Evolutionary conservation across 2,329 filamentous ascomycete genomes (phyloP).

Genomic region (Calonectria ilicicola): DNA sequence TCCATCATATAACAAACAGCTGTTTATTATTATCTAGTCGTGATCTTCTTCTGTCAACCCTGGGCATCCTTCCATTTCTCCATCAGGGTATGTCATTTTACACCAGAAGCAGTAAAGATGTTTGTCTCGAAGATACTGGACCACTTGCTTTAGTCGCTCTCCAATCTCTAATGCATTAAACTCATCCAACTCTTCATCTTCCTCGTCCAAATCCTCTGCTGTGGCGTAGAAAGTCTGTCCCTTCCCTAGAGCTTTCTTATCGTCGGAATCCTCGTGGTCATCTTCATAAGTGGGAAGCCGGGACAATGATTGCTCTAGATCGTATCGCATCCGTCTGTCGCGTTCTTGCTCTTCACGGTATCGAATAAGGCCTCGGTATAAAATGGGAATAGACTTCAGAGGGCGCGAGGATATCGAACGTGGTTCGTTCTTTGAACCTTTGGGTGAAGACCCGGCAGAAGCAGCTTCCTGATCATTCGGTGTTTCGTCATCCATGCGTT

Average conservation of each 20-base stretch:
- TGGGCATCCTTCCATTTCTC: constrained; percentile 87
- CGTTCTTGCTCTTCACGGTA: constrained; percentile 77
- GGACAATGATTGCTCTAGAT: constrained; percentile 74
- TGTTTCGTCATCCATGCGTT: constrained; percentile 76
- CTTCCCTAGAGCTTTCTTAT: constrained; percentile 75
- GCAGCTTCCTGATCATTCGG: constrained; percentile 2
- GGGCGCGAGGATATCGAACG: constrained; percentile 60
- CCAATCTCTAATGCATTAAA: constrained; percentile 77
- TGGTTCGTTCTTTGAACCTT: constrained; percentile 44
- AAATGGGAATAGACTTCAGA: constrained; percentile 77
- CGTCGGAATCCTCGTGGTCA: constrained; percentile 78
- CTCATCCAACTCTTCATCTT: constrained; percentile 82
- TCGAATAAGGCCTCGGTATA: constrained; percentile 83
- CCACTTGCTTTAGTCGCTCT: constrained; percentile 75
- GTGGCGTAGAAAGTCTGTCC: constrained; percentile 66
- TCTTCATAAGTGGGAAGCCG: constrained; percentile 75
- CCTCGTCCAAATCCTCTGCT: constrained; percentile 79
- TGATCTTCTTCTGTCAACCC: constrained; percentile 88
- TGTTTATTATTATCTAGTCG: constrained; percentile 50
- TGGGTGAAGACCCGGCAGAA: constrained; percentile 31
- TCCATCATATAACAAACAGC: too few species aligned
- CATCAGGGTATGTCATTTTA: constrained; percentile 83
- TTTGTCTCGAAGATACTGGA: constrained; percentile 76
- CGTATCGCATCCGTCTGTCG: constrained; percentile 73
- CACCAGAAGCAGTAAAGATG: constrained; percentile 97